Evolutionary conservation across 78 protist genomes (phyloP), one percentile per base, ranked within the genome.

Genomic region (Isochrysis galbana): DNA sequence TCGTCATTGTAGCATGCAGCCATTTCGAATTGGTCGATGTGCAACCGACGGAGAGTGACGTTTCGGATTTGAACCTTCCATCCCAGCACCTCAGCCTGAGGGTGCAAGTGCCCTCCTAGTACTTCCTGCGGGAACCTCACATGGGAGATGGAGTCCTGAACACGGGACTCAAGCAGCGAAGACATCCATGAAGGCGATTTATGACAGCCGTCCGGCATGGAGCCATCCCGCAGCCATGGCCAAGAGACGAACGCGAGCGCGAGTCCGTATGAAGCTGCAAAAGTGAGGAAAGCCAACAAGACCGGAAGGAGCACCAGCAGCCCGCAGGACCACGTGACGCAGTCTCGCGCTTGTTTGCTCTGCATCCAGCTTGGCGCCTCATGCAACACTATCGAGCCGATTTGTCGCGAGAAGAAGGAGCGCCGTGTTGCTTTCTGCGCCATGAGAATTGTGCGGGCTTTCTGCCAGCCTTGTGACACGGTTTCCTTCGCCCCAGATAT

Each of bases 61-160:
- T 96, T 86, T 92, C 96, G 94, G 41, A 99, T 94, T 87, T 99
- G 99, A 47, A 98, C 84, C 5, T 36, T 14, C 61, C 7, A 7
- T 7, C 61, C 61, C 29, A 51, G 61, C 14, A 51, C 61, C 29
- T 51, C 61, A 14, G 61, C 61, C 29, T 14, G 61, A 7, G 61
- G 61, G 29, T 51, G 7, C 29, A 51, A 14, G 61, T 51, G 7
- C 29, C 14, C 14, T 7, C 61, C 61, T 19, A 51, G 61, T 14
- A 51, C 61, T 19, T 7, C 29, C 61, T 51, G 61, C 61, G 61
- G 61, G 14, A 51, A 51, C 29, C 14, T 14, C 7, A 51, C 14
- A 7, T 51, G 61, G 61, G 29, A 19, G 61, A 51, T 51, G 61
- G 61, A 7, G 61, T 14, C 14, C 29, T 51, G 29, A 14, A 51